Evolutionary conservation across 805 yeast genomes (phyloP), one percentile per base, ranked within the genome.

Genomic region (Lipomyces anomalus): DNA sequence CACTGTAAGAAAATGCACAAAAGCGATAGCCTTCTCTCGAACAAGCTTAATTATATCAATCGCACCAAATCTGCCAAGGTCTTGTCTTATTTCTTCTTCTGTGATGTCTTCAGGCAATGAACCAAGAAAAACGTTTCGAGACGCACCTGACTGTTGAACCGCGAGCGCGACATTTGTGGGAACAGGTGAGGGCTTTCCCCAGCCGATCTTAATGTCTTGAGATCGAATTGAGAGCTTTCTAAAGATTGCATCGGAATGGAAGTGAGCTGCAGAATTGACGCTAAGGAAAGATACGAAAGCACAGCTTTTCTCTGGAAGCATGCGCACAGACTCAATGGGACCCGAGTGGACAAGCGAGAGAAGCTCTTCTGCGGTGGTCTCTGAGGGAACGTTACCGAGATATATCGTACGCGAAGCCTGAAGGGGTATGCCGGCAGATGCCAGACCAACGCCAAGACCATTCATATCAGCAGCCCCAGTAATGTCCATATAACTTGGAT

Each of bases 291-390:
- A 83, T 35, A 90, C 75, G 61, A 86, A 86, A 2, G 95, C 96
- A 71, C 95, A 88, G 70, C 78, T 79, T 64, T 86, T 88, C 30
- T 82, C 78, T 1, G 92, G 88, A n/a, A 88, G 67, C 46, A 89
- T 50, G 20, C 55, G 40, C 29, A 86, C 79, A 44, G 76, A 79
- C 67, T 89, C 97, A 44, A 89, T 78, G 22, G 86, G 80, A 26
- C 97, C 97, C 26, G 94, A 82, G 57, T 95, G 78, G 24, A 89
- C 95, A 64, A 87, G 94, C 62, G 89, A 89, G 59, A 90, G 72
- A 40, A 92, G 67, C 59, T 86, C 95, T 57, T 83, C 79, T 4
- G 90, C 79, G 17, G 88, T 78, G 47, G 88, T 73, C 50, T 82
- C 84, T n/a, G 74, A 66, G 1, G 97, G 96, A 32, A 90, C 75